Evolutionary conservation across 2,329 filamentous ascomycete species (phyloP).

Genomic region (Fusarium incarnatum): DNA sequence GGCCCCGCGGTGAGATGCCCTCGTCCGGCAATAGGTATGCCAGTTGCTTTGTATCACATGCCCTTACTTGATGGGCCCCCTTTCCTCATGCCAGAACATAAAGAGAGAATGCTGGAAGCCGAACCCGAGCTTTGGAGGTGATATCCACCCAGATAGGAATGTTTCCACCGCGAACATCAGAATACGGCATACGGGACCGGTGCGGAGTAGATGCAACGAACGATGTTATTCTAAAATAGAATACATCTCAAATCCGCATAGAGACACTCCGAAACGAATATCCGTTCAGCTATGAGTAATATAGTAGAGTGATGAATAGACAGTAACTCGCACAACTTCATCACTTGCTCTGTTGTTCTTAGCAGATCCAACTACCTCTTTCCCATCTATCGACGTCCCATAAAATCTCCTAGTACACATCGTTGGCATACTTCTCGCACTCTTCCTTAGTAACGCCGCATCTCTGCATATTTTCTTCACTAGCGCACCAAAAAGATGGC

Average conservation of each 20-base stretch:
- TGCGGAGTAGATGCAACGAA: background rate
- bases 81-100: background rate
- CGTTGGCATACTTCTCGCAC: conserved; percentile 2
- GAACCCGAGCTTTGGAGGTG: background rate
- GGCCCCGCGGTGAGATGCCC: background rate
- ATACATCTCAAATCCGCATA: background rate
- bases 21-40: accelerated
- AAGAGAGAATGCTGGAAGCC: background rate
- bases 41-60: background rate
- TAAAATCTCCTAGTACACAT: background rate
- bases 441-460: conserved; percentile 1
- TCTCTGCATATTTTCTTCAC: conserved; percentile 8
- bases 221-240: background rate
- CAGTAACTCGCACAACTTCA: accelerated
- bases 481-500: conserved; percentile 9
- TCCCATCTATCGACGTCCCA: accelerated
- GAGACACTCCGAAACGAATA: background rate
- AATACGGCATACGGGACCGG: too few relatives aligned
- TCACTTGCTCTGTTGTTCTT: background rate
- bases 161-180: accelerated
- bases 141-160: background rate
- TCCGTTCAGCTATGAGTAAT: background rate
- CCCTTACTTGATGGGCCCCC: background rate
- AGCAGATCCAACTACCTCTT: background rate
- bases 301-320: background rate